Evolutionary conservation across 192 early-diverging fungal genomes (phyloP).

Genomic region (Backusella australiensis): DNA sequence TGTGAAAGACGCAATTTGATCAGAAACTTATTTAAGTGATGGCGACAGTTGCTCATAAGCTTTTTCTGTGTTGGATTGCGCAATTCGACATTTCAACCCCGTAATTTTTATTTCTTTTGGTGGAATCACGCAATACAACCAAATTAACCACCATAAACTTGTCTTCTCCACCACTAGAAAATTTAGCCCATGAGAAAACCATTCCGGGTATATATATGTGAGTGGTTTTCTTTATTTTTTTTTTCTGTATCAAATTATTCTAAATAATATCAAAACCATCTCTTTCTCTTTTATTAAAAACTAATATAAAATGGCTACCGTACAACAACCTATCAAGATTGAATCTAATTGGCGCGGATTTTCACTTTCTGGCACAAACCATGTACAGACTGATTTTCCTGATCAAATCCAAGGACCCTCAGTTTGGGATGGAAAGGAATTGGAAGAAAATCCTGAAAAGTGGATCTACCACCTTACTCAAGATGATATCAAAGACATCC

Average conservation of each 20-base stretch:
- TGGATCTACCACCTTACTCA: slow-evolving; percentile 30
- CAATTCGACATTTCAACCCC: background rate
- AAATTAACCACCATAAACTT: background rate
- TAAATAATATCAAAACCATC: background rate
- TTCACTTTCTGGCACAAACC: background rate
- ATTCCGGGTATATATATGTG: background rate
- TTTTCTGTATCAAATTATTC: background rate
- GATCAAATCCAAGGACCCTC: slow-evolving; percentile 25
- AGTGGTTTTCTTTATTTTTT: background rate
- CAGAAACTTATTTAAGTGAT: background rate
- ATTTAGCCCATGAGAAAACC: background rate
- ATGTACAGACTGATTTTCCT: slow-evolving; percentile 6
- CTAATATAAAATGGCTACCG: background rate
- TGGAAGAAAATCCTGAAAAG: slow-evolving; percentile 28
- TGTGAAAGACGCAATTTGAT: slow-evolving; percentile 6
- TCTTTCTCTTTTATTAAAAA: background rate
- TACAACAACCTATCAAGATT: background rate
- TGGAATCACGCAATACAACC: background rate
- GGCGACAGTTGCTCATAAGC: background rate
- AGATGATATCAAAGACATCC: slow-evolving; percentile 30
- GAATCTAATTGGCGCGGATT: slow-evolving; percentile 9
- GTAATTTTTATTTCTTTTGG: background rate
- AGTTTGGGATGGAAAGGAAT: slow-evolving; percentile 30
- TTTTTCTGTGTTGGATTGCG: background rate
- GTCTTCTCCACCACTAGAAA: background rate